A percentile compares a stretch with the other conserved stretches of the same genome.
These are phyloP conservation scores for Homolaphlyctis polyrhiza DNA, from an alignment of 371 early-diverging fungal species.

Conservation along the genomic window DNA sequence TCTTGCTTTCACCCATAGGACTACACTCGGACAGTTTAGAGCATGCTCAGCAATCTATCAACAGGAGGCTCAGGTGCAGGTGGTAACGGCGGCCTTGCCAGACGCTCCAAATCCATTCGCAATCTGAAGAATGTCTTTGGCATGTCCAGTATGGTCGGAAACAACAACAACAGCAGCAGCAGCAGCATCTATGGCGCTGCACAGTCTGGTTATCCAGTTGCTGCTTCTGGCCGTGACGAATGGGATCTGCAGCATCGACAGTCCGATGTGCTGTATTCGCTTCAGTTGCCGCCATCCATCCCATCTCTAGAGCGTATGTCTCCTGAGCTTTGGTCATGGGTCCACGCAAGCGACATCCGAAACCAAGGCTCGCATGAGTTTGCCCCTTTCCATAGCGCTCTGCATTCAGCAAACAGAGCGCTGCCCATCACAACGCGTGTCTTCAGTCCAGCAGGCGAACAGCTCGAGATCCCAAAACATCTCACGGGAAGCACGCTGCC, in stretches of 20 bases:
- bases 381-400: too few species aligned
- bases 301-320: slow-evolving; percentile 2
- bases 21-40: too few species aligned
- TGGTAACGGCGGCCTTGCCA: neutral
- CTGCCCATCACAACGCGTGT: too few species aligned
- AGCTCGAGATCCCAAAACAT: neutral
- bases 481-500: neutral
- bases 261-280: neutral
- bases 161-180: neutral
- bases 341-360: neutral
- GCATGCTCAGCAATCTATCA: too few species aligned
- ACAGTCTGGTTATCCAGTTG: neutral
- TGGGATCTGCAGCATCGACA: neutral
- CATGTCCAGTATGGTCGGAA: neutral
- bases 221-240: neutral
- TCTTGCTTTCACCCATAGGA: too few species aligned
- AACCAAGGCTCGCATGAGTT: neutral
- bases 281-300: neutral
- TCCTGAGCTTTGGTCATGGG: slow-evolving; percentile 5
- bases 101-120: neutral
- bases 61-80: too few species aligned
- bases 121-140: neutral
- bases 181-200: neutral
- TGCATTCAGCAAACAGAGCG: too few species aligned
- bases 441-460: slow-evolving; percentile 1